Evolutionary conservation across 306 rosid genomes (phyloP), one percentile per base, ranked within the genome.

Genomic region (Cicer arietinum): DNA sequence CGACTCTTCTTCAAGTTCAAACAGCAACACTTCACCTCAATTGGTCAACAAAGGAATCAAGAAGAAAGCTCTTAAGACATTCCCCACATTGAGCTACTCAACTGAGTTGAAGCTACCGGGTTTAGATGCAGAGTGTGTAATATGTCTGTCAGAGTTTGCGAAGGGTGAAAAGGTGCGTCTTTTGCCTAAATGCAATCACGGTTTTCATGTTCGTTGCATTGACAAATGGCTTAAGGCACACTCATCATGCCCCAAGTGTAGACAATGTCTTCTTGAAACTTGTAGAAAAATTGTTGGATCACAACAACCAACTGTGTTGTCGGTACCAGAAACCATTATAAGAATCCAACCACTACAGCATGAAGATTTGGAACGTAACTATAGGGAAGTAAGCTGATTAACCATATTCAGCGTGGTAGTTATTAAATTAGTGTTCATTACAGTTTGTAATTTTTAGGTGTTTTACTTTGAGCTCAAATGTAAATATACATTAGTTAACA

Each of bases 231-330:
- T 94, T 0, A 86, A 84, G 41, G 84, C 91, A 1, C 96, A 91
- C 77, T 91, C 97, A 0, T 94, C 98, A 1, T 94, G 98, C 80
- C 98, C 98, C 8, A 94, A 86, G 82, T 94, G 98, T 39, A 82
- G 98, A 20, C 94, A 90, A 60, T 87, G 91, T 77, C 88, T 91
- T 8, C 80, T 94, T 6, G 89, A 86, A 44, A 91, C 94, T 1
- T 88, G 92, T 53, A 84, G 86, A 25, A 91, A 91, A 75, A 90
- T 94, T 60, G 88, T 88, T 20, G 94, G 87, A 0, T 74, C 85
- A 47, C 74, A 68, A 12, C 84, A 57, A 64, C 77, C 73, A 8
- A 17, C 85, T 14, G 47, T n/a, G 18, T n/a, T 61, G 18, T 56
- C 82, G 0, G 84, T 77, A 54, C 86, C 75, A 8, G 86, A 90